These are phyloP conservation scores for Cladosporium sphaerospermum DNA, from an alignment of 2,329 filamentous ascomycete genomes.

Conservation along the genomic window DNA sequence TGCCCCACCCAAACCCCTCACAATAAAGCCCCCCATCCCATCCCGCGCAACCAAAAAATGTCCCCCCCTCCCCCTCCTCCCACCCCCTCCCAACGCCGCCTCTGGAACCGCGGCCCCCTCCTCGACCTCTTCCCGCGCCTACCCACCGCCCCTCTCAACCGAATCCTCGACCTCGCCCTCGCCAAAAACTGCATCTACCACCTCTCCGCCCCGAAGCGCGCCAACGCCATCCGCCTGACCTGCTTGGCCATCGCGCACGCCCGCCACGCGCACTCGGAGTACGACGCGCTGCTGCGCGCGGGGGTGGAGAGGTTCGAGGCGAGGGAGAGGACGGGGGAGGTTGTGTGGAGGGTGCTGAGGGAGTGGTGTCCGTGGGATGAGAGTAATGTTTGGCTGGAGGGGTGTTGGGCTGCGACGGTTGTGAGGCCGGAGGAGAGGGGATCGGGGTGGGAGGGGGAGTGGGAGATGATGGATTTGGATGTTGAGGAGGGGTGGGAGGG, in stretches of 20 bases:
- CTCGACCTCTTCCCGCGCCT: conserved; percentile 27
- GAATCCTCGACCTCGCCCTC: conserved; percentile 26
- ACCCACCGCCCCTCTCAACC: conserved; percentile 18
- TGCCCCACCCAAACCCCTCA: too few species aligned
- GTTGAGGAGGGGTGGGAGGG: conserved; percentile 14
- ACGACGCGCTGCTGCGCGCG: conserved; percentile 48
- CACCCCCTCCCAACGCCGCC: conserved; percentile 13
- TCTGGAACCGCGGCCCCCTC: conserved; percentile 27
- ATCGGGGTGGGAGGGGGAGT: conserved; percentile 11
- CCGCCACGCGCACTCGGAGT: conserved; percentile 55
- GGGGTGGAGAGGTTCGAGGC: conserved; percentile 26
- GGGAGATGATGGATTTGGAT: conserved; percentile 28
- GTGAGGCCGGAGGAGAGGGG: conserved; percentile 23
- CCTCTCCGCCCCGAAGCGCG: conserved; percentile 22
- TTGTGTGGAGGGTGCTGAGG: conserved; percentile 25
- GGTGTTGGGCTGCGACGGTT: conserved; percentile 24
- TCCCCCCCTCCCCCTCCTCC: neutral
- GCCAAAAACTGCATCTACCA: conserved; percentile 26
- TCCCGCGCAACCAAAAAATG: too few species aligned
- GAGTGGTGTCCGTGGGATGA: conserved; percentile 30
- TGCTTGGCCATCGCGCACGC: conserved; percentile 54
- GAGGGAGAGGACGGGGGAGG: conserved; percentile 16
- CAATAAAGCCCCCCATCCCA: too few species aligned
- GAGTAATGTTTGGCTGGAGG: conserved; percentile 24
- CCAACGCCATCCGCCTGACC: conserved; percentile 24